Evolutionary conservation across 306 rosid genomes (phyloP), one percentile per base, ranked within the genome.

Genomic region (Lotus japonicus): DNA sequence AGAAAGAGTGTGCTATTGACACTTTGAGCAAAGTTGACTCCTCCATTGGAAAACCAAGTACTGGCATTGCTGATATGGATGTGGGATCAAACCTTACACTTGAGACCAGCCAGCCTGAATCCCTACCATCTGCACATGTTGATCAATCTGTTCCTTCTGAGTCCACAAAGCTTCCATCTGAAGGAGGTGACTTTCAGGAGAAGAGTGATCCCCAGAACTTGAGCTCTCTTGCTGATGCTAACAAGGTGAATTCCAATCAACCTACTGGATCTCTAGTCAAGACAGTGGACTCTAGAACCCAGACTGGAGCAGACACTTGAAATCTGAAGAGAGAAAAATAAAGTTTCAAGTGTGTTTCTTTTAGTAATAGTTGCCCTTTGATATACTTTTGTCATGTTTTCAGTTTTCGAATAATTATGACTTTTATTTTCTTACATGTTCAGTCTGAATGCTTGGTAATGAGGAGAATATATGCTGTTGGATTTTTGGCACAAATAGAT

Each of bases 191-290:
- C 35, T 56, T 31, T 21, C 23, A 13, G 33, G 81, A 35, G 39
- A 60, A 53, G 53, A 66, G 17, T 28, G 81, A 81, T 66, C 58
- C 14, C 11, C 73, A 55, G 52, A 54, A 66, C 49, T n/a, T 23
- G 39, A 15, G 66, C 73, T 75, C 81, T 57, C 45, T 62, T 63
- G 86, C 68, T 21, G 84, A 35, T 9, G 3, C 38, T 21, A 21
- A 49, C 61, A 39, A 48, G 53, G 55, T 70, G 45, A 70, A 66
- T 52, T 78, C 17, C 55, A 66, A 65, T 68, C 68, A 71, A 50
- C 71, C 84, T 53, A 28, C 62, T 28, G 71, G 73, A 70, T 66
- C 81, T 73, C 76, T 70, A 65, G 64, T 23, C 4, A 68, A 36
- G 26, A 17, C 53, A 10, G 48, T 39, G 54, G 71, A 56, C 31